Conservation (phyloP, 139 green algal species). For the Coelastrella sp. region DNA sequence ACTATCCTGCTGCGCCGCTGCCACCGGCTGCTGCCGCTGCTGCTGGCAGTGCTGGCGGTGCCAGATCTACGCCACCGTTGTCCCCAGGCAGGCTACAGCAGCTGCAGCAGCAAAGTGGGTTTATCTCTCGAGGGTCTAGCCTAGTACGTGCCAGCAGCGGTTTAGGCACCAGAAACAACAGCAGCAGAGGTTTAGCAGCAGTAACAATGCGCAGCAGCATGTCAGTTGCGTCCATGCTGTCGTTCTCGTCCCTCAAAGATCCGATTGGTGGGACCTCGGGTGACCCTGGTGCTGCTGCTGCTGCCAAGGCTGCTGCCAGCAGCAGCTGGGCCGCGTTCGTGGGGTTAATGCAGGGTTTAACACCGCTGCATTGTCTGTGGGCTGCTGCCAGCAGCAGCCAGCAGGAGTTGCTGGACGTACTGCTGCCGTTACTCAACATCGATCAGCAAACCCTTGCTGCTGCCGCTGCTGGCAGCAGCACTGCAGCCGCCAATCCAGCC, state of each 20-base stretch:
- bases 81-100: constrained; percentile 23
- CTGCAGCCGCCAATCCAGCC: neutral
- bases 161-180: constrained; percentile 3
- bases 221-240: constrained; percentile 50
- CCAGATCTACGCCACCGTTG: neutral
- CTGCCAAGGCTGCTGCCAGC: neutral
- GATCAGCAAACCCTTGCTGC: constrained; percentile 35
- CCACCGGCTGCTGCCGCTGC: constrained; percentile 25
- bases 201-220: constrained; percentile 52
- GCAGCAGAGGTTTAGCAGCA: neutral
- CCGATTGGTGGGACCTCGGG: neutral
- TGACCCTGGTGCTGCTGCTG: neutral
- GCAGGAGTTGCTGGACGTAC: constrained; percentile 57
- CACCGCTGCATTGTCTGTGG: constrained; percentile 53
- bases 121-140: neutral
- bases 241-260: constrained; percentile 48
- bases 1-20: constrained; percentile 30
- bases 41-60: neutral
- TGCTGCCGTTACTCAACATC: constrained; percentile 52
- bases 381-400: constrained; percentile 52
- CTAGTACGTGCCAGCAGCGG: neutral
- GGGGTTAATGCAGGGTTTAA: constrained; percentile 58
- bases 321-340: constrained; percentile 47
- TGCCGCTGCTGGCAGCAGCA: neutral
- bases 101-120: neutral